phyloP scores from a whole-genome alignment of 768 basidiomycete genomes.

The Mycena belliarum region DNA sequence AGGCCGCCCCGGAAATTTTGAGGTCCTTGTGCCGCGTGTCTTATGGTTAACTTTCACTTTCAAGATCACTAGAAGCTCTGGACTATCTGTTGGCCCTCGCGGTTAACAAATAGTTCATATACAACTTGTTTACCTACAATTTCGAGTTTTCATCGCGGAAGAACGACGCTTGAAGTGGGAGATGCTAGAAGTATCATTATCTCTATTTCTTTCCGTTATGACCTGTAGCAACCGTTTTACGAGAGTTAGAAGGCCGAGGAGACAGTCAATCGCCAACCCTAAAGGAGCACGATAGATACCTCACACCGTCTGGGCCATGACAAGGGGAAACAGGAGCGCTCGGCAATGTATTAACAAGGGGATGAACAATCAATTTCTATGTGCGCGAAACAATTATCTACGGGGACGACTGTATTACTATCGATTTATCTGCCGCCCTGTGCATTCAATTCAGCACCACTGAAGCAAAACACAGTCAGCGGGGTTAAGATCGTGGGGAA shows the following conservation, averaged over 20 bases:
- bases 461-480: neutral
- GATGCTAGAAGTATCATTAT: too few relatives aligned
- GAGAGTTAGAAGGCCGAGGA: neutral
- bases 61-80: too few relatives aligned
- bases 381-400: neutral
- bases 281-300: neutral
- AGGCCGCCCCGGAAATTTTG: neutral
- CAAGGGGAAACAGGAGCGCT: neutral
- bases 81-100: too few relatives aligned
- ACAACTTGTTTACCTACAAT: too few relatives aligned
- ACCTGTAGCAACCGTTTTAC: slow-evolving; percentile 1
- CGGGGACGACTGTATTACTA: too few relatives aligned
- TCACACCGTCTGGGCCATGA: too few relatives aligned
- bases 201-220: too few relatives aligned
- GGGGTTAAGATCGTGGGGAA: neutral
- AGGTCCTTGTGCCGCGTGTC: neutral
- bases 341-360: slow-evolving; percentile 29
- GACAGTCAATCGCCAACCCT: slow-evolving; percentile 1
- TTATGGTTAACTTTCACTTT: too few relatives aligned
- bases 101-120: too few relatives aligned
- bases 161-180: neutral
- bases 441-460: too few relatives aligned
- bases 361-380: neutral
- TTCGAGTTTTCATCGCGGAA: slow-evolving; percentile 4
- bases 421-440: slow-evolving; percentile 3